phyloP scores from a whole-genome alignment of 495 filamentous ascomycete species.

The Penicillium robsamsonii region DNA sequence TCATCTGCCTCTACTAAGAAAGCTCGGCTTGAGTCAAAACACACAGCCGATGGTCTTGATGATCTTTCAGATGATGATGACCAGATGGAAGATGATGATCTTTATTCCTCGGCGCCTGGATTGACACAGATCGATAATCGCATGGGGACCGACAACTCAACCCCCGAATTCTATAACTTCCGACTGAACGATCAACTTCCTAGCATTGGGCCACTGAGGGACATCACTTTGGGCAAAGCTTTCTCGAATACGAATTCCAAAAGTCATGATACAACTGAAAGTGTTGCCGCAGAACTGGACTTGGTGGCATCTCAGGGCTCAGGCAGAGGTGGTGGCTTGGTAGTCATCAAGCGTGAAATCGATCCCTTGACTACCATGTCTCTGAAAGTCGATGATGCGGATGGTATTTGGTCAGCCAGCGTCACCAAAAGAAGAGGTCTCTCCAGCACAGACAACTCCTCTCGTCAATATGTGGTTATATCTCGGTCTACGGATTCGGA shows the following conservation, averaged over 20 bases:
- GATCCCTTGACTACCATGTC: conserved; percentile 66
- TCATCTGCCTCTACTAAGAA: conserved; percentile 48
- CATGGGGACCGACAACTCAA: conserved; percentile 19
- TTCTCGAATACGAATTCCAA: conserved; percentile 6
- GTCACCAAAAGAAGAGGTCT: conserved; percentile 17
- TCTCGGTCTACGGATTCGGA: conserved; percentile 32
- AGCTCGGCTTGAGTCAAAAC: conserved; percentile 48
- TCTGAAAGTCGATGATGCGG: conserved; percentile 29
- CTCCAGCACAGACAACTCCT: conserved; percentile 42
- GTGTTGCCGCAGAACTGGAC: conserved; percentile 58
- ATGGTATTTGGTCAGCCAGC: conserved; percentile 38
- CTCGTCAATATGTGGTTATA: conserved; percentile 39
- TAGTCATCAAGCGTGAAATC: conserved; percentile 72
- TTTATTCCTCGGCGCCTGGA: conserved; percentile 55
- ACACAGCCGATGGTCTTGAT: conserved; percentile 43
- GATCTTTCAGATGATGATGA: conserved; percentile 43
- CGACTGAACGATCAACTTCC: conserved; percentile 70
- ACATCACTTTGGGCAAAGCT: conserved; percentile 62
- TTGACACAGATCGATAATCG: conserved; percentile 19
- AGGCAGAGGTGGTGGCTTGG: conserved; percentile 65
- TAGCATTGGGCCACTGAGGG: conserved; percentile 75
- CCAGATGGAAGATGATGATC: conserved; percentile 67
- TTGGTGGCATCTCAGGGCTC: conserved; percentile 70
- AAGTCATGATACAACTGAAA: conserved; percentile 22
- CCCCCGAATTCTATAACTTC: conserved; percentile 64